Evolutionary conservation across 495 filamentous ascomycete species (phyloP), one percentile per base, ranked within the genome.

Genomic region (Ramalina intermedia): DNA sequence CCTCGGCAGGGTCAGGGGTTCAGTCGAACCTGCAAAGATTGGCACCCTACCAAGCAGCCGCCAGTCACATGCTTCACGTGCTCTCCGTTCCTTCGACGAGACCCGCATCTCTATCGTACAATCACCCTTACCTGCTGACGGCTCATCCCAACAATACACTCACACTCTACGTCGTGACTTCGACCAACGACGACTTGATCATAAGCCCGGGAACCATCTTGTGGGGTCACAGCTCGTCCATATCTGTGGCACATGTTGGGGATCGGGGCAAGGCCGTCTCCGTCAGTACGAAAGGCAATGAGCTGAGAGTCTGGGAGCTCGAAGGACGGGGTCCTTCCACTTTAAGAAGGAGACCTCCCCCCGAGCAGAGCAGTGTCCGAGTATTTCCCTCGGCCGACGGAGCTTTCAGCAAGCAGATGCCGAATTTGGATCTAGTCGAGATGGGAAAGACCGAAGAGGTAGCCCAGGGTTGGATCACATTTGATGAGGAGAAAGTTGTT

Each of bases 151-250:
- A 98, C 60, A 98, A 98, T 58, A 98, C 91, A 0, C 69, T 98
- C 45, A 84, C 87, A 0, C 71, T 95, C 51, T 86, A 91, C 56
- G 72, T 94, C 36, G 84, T 90, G 56, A 86, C 75, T 36, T 94
- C 88, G 1, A 84, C 74, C 7, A 66, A 77, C 4, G 65, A 73
- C 0, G 66, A 69, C 1, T 70, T 96, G 7, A 76, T 72, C 14
- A 82, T 98, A 38, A 79, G 82, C 20, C 67, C 76, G 1, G 87
- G 86, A 14, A 85, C 77, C 42, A 72, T 84, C 21, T 74, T 98
- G 8, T 96, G 85, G 84, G 91, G 91, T 16, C 91, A 98, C 57
- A 96, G 91, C 0, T 94, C 90, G 1, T 85, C 86, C 1, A 85
- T 98, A 13, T 83, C 82, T 37, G 78, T 81, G 12, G 90, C 85